Conservation (phyloP, 345 rosid genomes). For the Alliaria petiolata region DNA sequence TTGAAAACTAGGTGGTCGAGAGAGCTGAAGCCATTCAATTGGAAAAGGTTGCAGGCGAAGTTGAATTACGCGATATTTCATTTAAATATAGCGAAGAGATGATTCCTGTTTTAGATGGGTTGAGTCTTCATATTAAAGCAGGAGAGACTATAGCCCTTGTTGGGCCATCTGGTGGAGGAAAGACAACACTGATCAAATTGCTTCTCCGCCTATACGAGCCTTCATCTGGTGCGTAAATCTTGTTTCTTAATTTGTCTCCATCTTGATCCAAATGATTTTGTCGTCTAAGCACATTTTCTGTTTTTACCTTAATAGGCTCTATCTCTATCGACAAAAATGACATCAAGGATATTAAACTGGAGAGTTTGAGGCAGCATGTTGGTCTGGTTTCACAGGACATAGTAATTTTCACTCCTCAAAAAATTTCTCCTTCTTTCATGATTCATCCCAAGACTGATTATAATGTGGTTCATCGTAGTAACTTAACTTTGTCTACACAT, state of each 20-base stretch:
- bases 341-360: constrained; percentile 52
- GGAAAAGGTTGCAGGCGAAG: constrained; percentile 64
- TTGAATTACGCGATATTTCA: constrained; percentile 62
- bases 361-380: constrained; percentile 75
- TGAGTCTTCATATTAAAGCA: constrained; percentile 78
- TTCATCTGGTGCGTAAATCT: constrained; percentile 47
- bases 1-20: constrained; percentile 53
- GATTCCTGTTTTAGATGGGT: constrained; percentile 56
- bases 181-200: constrained; percentile 89
- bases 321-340: constrained; percentile 64
- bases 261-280: not conserved
- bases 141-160: constrained; percentile 92
- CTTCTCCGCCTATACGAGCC: constrained; percentile 92
- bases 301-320: constrained; percentile 42
- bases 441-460: not conserved
- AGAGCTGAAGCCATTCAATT: constrained; percentile 54
- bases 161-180: constrained; percentile 98
- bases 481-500: constrained; percentile 9
- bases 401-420: constrained; percentile 41
- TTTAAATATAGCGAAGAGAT: constrained; percentile 57
- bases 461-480: constrained; percentile 15
- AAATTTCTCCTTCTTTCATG: not conserved
- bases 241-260: not conserved
- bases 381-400: constrained; percentile 95
- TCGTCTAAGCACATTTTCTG: not conserved